A percentile compares a stretch with the other conserved stretches of the same genome.
Conservation (phyloP, 2,329 filamentous ascomycete genomes). For the Ophiostoma himal-ulmi region DNA sequence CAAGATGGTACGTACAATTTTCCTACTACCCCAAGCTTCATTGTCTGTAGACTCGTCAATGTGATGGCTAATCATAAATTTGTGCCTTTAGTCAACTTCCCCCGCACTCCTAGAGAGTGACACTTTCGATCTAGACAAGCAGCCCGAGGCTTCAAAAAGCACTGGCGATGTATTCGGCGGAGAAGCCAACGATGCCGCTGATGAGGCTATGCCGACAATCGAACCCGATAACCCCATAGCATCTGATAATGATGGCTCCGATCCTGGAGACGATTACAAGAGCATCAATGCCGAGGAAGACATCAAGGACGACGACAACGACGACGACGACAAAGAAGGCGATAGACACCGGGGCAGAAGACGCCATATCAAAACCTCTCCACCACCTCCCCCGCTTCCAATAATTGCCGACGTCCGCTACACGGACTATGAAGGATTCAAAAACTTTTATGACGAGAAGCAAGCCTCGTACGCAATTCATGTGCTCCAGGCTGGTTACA, state of each 20-base stretch:
- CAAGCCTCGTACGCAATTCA: constrained; percentile 28
- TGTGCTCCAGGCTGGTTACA: not conserved
- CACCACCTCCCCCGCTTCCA: constrained; percentile 19
- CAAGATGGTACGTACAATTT: not conserved
- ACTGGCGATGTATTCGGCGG: not conserved
- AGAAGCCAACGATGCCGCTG: not conserved
- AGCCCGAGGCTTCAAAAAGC: not conserved
- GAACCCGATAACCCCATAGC: not conserved
- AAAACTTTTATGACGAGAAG: constrained; percentile 35
- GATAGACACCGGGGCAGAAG: not conserved
- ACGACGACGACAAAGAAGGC: not conserved
- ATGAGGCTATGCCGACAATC: not conserved
- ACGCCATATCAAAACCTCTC: not conserved
- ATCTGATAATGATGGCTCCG: not conserved
- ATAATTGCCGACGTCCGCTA: constrained; percentile 35
- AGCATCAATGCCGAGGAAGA: not conserved
- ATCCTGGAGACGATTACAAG: not conserved
- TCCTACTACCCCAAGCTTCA: not conserved
- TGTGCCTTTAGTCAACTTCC: not conserved
- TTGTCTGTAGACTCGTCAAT: too few relatives aligned
- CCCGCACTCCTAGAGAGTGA: not conserved
- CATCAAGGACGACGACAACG: not conserved
- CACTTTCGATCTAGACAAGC: not conserved
- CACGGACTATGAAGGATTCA: constrained; percentile 40
- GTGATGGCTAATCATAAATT: not conserved